Percentiles rank a stretch among this genome's conserved stretches.
phyloP scores from a whole-genome alignment of 2,329 filamentous ascomycete species.

The Pseudogymnoascus sp. region DNA sequence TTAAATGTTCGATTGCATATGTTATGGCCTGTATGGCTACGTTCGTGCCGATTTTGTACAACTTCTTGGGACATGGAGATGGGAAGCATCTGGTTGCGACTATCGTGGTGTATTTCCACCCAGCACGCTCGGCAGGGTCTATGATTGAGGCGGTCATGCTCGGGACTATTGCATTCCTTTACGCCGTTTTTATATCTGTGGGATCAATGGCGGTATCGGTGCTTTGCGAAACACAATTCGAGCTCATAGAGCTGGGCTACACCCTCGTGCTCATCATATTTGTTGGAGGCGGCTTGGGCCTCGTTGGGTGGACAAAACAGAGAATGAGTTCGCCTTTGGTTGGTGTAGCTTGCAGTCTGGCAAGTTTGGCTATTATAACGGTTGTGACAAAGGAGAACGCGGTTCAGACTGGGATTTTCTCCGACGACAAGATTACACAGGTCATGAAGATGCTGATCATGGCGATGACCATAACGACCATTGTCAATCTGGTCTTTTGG shows the following conservation, averaged over 20 bases:
- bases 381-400: slow-evolving; percentile 87
- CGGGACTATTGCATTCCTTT: slow-evolving; percentile 69
- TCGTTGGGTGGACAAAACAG: slow-evolving; percentile 83
- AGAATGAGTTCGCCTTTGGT: slow-evolving; percentile 69
- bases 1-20: slow-evolving; percentile 90
- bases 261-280: slow-evolving; percentile 73
- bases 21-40: slow-evolving; percentile 79
- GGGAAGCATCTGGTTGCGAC: slow-evolving; percentile 93
- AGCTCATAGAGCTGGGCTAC: slow-evolving; percentile 65
- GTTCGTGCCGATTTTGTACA: slow-evolving; percentile 66
- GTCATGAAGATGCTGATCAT: slow-evolving; percentile 78
- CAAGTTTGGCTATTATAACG: slow-evolving; percentile 82
- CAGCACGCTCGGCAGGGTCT: slow-evolving; percentile 74
- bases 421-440: slow-evolving; percentile 71
- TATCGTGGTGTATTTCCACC: slow-evolving; percentile 91
- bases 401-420: slow-evolving; percentile 74
- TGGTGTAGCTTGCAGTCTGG: slow-evolving; percentile 76
- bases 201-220: slow-evolving; percentile 85
- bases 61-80: slow-evolving; percentile 72
- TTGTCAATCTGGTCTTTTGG: slow-evolving; percentile 70
- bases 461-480: slow-evolving; percentile 63
- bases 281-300: slow-evolving; percentile 76
- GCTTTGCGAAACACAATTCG: slow-evolving; percentile 61
- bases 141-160: slow-evolving; percentile 82
- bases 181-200: slow-evolving; percentile 67